Percentiles rank a stretch among this genome's conserved stretches.
phyloP scores from a whole-genome alignment of 2,329 filamentous ascomycete species.

The Scopulariopsis brevicaulis region DNA sequence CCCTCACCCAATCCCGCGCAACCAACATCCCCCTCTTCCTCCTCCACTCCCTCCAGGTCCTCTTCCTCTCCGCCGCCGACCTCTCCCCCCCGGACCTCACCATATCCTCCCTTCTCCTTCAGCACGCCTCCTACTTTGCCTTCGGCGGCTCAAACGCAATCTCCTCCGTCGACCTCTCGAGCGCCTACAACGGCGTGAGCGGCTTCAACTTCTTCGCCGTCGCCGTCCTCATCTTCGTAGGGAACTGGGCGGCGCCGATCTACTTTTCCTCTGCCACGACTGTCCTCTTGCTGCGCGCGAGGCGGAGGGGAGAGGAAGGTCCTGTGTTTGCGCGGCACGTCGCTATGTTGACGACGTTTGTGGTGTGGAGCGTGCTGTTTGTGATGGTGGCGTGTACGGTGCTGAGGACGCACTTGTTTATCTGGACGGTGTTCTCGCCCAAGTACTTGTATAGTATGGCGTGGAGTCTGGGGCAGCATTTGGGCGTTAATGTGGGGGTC shows the following conservation, averaged over 20 bases:
- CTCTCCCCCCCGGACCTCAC: conserved; percentile 49
- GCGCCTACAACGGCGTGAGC: conserved; percentile 84
- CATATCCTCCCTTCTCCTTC: conserved; percentile 62
- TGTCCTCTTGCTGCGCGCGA: conserved; percentile 37
- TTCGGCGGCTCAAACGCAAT: conserved; percentile 90
- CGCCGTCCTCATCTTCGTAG: conserved; percentile 70
- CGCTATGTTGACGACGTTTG: conserved; percentile 58
- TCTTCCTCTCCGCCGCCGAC: conserved; percentile 32
- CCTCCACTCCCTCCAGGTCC: conserved; percentile 52
- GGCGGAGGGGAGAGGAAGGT: conserved; percentile 11
- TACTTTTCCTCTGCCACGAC: conserved; percentile 70
- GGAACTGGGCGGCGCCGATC: conserved; percentile 85
- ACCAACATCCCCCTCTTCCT: conserved; percentile 81
- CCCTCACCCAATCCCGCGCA: conserved; percentile 76
- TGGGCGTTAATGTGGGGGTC: conserved; percentile 55
- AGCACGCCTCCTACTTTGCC: conserved; percentile 79
- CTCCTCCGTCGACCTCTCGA: conserved; percentile 87
- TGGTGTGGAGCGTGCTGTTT: conserved; percentile 49
- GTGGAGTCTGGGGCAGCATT: conserved; percentile 77
- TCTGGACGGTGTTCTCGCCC: conserved; percentile 97
- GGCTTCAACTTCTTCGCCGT: conserved; percentile 74
- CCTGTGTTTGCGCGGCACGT: conserved; percentile 39
- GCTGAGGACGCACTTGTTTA: conserved; percentile 82
- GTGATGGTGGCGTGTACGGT: conserved; percentile 85
- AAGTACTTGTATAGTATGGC: conserved; percentile 90